Percentiles rank a stretch among this genome's conserved stretches.
Evolutionary conservation across 345 rosid species (phyloP).

Genomic region (Boechera retrofracta): DNA sequence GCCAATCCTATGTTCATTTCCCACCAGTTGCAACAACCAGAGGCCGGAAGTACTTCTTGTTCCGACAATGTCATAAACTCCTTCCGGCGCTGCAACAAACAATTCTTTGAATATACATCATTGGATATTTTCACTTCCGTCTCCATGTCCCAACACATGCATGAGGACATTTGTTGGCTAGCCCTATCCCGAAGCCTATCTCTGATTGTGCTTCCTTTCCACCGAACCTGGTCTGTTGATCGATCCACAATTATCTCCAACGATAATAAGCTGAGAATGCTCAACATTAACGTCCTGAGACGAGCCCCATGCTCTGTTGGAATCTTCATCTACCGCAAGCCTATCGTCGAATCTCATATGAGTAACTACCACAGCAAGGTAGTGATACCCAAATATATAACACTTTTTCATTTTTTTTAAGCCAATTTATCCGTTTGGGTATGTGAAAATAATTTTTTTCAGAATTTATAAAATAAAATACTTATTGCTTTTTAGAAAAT

Average conservation of each 20-base stretch:
- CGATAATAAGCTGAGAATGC: conserved; percentile 34
- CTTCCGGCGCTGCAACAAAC: conserved; percentile 30
- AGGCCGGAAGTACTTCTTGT: conserved; percentile 32
- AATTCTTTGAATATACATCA: background rate
- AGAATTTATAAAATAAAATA: background rate
- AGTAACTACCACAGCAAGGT: conserved; percentile 25
- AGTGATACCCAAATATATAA: background rate
- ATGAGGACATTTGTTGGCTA: conserved; percentile 63
- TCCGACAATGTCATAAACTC: conserved; percentile 52
- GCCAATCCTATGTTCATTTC: conserved; percentile 56
- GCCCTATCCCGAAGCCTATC: conserved; percentile 50
- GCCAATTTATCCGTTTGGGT: too few species aligned
- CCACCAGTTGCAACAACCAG: conserved; percentile 50
- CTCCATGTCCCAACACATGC: conserved; percentile 50
- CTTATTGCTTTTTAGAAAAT: too few species aligned
- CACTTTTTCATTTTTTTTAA: background rate
- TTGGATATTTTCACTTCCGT: conserved; percentile 42
- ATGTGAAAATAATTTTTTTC: too few species aligned
- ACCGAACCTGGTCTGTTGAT: conserved; percentile 54
- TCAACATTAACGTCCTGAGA: conserved; percentile 53
- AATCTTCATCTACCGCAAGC: conserved; percentile 49
- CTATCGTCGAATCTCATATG: conserved; percentile 11
- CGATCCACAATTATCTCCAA: conserved; percentile 48
- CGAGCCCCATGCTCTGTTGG: conserved; percentile 72
- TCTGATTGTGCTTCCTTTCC: conserved; percentile 66